Evolutionary conservation across 768 basidiomycete genomes (phyloP), one percentile per base, ranked within the genome.

Genomic region (Holtermanniella nyarrowii): DNA sequence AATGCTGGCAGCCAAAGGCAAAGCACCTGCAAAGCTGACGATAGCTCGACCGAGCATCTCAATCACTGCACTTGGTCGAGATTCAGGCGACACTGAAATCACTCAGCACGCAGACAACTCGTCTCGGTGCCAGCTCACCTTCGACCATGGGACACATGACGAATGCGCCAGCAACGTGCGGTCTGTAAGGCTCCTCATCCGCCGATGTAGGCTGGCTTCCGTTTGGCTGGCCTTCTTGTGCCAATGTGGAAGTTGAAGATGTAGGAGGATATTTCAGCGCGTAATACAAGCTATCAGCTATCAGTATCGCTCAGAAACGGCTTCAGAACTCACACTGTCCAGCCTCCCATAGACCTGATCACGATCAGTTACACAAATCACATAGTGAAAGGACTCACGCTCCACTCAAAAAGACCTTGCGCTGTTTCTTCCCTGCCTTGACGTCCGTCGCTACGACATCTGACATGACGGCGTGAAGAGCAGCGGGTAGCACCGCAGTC

Each of bases 401-500:
- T 52, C 72, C 72, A 39, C 60, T 61, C 24, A 72, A 44, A 51
- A 73, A 73, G 21, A 69, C 70, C 53, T 73, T 70, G 26, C 62
- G 58, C 49, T 71, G 65, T 42, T 64, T 49, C 23, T 54, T 54
- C 2, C 64, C 66, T 18, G 50, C 46, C 0, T 44, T 52, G 11
- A 70, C 42, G 48, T 74, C 72, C 12, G 55, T 46, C 14, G 43
- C 37, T 2, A 68, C 65, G 11, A 70, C 57, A 43, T 71, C 72
- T 5, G 66, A 61, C 3, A 73, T 48, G 2, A 70, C 63, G 16
- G 62, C 69, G 41, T 74, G 65, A 0, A 72, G 46, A 0, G 68
- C 66, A 16, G 72, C 56, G 2, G 69, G 60, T 4, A 74, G 58
- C 12, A 68, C 48, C 2, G 59, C 53, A 1, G 67, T 45, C 5